phyloP scores from a whole-genome alignment of 768 basidiomycete genomes.

The Lentinus tigrinus region DNA sequence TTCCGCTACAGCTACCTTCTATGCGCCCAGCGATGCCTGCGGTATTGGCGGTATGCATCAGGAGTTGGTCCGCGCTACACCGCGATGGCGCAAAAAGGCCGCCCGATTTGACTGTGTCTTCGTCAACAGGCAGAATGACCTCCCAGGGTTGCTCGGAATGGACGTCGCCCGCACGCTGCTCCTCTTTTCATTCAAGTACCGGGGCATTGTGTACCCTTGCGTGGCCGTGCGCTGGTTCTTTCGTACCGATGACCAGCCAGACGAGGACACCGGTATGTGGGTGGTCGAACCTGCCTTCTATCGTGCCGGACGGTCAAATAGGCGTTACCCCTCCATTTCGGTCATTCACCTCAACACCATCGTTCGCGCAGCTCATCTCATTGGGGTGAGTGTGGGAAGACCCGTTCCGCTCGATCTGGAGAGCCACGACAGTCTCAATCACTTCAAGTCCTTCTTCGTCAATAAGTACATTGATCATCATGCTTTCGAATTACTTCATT shows the following conservation, averaged over 20 bases:
- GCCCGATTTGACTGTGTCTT: constrained; percentile 25
- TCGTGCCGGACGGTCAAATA: not conserved
- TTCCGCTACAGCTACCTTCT: constrained; percentile 20
- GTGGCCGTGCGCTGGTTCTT: constrained; percentile 1
- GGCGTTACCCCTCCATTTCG: not conserved
- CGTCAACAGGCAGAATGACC: constrained; percentile 8
- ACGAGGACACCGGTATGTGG: constrained; percentile 31
- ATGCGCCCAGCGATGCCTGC: constrained; percentile 29
- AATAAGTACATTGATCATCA: constrained; percentile 19
- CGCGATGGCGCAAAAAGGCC: constrained; percentile 20
- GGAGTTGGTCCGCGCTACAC: constrained; percentile 23
- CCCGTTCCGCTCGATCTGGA: not conserved
- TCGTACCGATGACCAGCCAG: constrained; percentile 12
- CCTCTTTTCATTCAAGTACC: constrained; percentile 21
- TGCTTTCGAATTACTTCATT: not conserved
- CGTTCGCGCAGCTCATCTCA: constrained; percentile 32
- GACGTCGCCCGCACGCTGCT: constrained; percentile 18
- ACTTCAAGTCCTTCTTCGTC: constrained; percentile 7
- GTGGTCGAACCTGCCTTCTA: constrained; percentile 13
- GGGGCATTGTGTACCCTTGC: constrained; percentile 24
- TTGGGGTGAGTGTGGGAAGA: not conserved
- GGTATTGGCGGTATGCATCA: constrained; percentile 28
- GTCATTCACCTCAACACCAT: constrained; percentile 21
- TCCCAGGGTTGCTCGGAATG: constrained; percentile 19
- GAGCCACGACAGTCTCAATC: not conserved